Base-by-base conservation (phyloP, 2,329 filamentous ascomycete species). In the Orbilia brochopaga region DNA sequence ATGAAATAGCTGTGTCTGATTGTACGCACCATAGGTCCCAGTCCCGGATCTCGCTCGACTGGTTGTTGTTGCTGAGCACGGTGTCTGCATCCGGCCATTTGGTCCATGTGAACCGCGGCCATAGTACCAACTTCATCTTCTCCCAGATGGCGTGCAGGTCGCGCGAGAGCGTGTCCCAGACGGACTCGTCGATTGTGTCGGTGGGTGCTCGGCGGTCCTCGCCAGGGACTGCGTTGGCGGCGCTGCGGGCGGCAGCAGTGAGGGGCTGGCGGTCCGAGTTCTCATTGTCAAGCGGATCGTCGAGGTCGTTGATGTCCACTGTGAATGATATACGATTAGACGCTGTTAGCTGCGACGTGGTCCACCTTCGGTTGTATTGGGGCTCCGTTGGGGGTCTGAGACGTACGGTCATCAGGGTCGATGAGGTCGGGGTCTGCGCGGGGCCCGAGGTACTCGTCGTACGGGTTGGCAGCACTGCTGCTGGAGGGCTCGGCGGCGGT, bases 51-150 rank as follows among this genome's bases (percentile, higher is more conserved):
- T 66, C 65, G 23, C 42, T 35, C 17, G 63, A 35, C 24, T 73
- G 70, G 42, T 19, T 62, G 74, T 63, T 85, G 84, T 78, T 85
- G 84, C 78, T 88, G 85, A 69, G 89, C 62, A 89, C 84, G 37
- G 84, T 83, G 79, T 88, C 86, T 70, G 87, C 86, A 79, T 88
- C 86, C 32, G 87, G 87, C 87, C 87, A 89, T 77, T 86, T 82
- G 37, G 85, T 86, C 23, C 99, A 88, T 54, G 99, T 85, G 81
- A 97, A 97, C 78, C 92, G 92, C 17, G 94, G 94, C 81, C 91
- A 99, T 72, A 99, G 86, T 42, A 99, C 94, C 83, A 97, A 93
- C 80, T 90, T 88, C 88, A 99, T 91, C 84, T 99, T 99, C 81
- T 91, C 90, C 93, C 94, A 97, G 37, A 97, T 91, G 24, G 92